These are phyloP conservation scores for Piper betle DNA, from an alignment of 164 flowering plant species.

Conservation along the genomic window DNA sequence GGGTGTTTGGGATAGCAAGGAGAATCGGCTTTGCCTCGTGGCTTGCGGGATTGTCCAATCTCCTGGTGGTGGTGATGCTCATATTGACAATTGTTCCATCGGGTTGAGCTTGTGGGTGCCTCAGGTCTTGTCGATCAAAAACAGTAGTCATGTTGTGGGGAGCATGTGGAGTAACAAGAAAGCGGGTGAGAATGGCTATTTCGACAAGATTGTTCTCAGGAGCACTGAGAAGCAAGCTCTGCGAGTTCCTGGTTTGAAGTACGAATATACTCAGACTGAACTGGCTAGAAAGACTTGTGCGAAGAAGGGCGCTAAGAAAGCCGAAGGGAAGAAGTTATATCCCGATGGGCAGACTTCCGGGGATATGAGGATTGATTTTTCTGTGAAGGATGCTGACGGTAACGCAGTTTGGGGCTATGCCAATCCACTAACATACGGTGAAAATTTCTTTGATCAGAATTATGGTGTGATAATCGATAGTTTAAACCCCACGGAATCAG, in stretches of 20 bases:
- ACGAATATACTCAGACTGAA: constrained; percentile 32
- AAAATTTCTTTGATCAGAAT: constrained; percentile 12
- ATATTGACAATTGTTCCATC: constrained; percentile 44
- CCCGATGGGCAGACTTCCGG: constrained; percentile 27
- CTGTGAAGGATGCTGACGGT: constrained; percentile 12
- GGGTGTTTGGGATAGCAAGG: constrained; percentile 44
- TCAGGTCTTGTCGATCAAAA: constrained; percentile 26
- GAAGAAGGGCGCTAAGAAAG: constrained; percentile 9
- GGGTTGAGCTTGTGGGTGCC: constrained; percentile 34
- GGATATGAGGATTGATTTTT: constrained; percentile 37
- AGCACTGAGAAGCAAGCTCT: constrained; percentile 5
- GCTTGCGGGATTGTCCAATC: constrained; percentile 33
- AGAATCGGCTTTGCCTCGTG: constrained; percentile 19
- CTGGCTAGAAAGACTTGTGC: constrained; percentile 23
- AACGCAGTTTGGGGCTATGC: constrained; percentile 22
- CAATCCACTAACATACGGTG: constrained; percentile 26
- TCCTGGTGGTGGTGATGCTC: constrained; percentile 17
- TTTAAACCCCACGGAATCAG: background rate
- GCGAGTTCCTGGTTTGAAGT: constrained; percentile 20
- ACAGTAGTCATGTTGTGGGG: constrained; percentile 26
- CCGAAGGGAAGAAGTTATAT: constrained; percentile 17
- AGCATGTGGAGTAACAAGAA: constrained; percentile 38
- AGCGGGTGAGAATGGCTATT: constrained; percentile 28
- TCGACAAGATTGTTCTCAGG: constrained; percentile 17
- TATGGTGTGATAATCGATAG: too few species aligned